A percentile compares a stretch with the other conserved stretches of the same genome.
phyloP scores from a whole-genome alignment of 495 filamentous ascomycete species.

The Neurospora sp. region DNA sequence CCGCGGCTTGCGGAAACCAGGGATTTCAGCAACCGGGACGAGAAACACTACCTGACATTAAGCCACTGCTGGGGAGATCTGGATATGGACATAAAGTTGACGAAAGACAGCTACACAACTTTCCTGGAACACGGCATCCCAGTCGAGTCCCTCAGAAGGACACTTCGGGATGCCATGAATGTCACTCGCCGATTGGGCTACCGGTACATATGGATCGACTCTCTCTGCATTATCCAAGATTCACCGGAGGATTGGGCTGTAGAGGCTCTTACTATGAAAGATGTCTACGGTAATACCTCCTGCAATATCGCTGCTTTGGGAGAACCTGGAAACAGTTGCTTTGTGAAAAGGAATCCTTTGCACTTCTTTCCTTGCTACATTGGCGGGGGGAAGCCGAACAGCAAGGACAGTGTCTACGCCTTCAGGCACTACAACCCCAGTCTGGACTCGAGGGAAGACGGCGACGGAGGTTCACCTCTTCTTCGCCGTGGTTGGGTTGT shows the following conservation, averaged over 20 bases:
- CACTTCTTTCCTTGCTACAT: neutral
- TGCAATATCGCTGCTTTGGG: neutral
- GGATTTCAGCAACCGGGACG: neutral
- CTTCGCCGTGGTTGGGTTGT: neutral
- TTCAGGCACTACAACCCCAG: neutral
- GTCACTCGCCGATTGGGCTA: constrained; percentile 8
- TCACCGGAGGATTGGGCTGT: neutral
- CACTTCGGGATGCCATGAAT: constrained; percentile 12
- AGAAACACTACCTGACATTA: neutral
- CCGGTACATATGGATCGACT: constrained; percentile 26
- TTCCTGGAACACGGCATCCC: neutral
- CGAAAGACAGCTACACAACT: neutral
- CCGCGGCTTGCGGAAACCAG: neutral
- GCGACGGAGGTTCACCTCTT: neutral
- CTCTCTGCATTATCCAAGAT: constrained; percentile 25
- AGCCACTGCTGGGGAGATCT: neutral
- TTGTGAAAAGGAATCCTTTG: neutral
- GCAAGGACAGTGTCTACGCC: neutral
- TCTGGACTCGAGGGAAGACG: neutral
- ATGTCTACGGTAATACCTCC: neutral
- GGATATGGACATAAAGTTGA: neutral
- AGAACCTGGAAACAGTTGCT: neutral
- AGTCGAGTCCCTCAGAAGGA: neutral
- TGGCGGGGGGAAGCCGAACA: accelerated
- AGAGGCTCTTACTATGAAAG: neutral